Evolutionary conservation across 2,329 filamentous ascomycete genomes (phyloP).

Genomic region (Colletotrichum tofieldiae): DNA sequence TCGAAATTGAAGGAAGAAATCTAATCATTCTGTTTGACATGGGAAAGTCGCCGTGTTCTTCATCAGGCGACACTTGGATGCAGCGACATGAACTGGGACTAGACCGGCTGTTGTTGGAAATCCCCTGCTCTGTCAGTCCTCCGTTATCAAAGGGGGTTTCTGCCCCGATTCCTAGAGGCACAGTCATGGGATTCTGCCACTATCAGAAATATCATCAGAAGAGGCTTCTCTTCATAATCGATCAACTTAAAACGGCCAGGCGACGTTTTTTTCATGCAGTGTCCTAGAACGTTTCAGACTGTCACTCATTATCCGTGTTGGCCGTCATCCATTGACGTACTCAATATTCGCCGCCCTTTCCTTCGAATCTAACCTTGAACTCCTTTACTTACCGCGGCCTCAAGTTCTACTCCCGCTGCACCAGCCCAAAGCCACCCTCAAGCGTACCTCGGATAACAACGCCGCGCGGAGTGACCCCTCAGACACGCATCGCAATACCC

Average conservation of each 20-base stretch:
- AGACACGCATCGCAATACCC: slow-evolving; percentile 30
- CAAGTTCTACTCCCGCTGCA: not conserved
- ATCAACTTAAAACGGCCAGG: too few species aligned
- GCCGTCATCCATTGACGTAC: too few species aligned
- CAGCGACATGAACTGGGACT: not conserved
- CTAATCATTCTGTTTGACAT: too few species aligned
- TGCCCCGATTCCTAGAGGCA: not conserved
- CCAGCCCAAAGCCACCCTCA: not conserved
- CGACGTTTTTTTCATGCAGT: too few species aligned
- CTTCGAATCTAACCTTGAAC: not conserved
- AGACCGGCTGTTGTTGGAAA: not conserved
- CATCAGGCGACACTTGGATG: not conserved
- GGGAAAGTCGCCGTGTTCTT: too few species aligned
- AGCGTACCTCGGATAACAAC: slow-evolving; percentile 1
- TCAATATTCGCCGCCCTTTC: too few species aligned
- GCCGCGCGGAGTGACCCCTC: not conserved
- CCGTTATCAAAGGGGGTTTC: not conserved
- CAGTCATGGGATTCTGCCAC: not conserved
- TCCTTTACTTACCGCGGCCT: not conserved
- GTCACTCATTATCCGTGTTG: not conserved
- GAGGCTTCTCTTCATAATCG: not conserved
- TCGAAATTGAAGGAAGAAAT: not conserved
- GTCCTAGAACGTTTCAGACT: too few species aligned
- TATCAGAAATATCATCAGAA: not conserved
- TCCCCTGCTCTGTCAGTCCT: not conserved